Percentiles rank a stretch among this genome's conserved stretches.
phyloP scores from a whole-genome alignment of 1,139 yeast species.

The Meyerozyma carpophila region DNA sequence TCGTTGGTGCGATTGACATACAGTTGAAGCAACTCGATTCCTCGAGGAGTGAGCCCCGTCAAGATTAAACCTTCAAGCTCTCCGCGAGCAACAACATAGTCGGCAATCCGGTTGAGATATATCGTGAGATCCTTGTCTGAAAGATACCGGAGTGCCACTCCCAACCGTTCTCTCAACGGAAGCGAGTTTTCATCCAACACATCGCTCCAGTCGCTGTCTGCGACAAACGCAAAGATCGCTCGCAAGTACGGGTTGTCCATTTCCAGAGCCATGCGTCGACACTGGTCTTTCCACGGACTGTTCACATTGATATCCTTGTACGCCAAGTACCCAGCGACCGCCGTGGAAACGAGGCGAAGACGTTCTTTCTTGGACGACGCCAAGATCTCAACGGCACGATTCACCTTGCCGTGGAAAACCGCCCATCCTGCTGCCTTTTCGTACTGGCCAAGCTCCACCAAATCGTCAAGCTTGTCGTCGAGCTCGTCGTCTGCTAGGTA shows the following conservation, averaged over 20 bases:
- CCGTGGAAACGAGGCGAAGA: constrained; percentile 79
- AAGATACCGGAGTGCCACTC: constrained; percentile 82
- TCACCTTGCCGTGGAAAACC: constrained; percentile 85
- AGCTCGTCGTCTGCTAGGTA: constrained; percentile 73
- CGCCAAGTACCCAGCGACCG: constrained; percentile 88
- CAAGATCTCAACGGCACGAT: constrained; percentile 71
- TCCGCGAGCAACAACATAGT: constrained; percentile 68
- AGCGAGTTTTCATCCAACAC: constrained; percentile 85
- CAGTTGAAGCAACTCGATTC: constrained; percentile 76
- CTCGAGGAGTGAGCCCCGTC: constrained; percentile 84
- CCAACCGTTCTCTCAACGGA: constrained; percentile 82
- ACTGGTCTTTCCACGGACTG: constrained; percentile 90
- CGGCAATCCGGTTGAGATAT: constrained; percentile 65
- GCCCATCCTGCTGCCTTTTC: constrained; percentile 99
- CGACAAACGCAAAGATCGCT: constrained; percentile 88
- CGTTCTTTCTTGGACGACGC: constrained; percentile 56
- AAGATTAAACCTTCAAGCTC: constrained; percentile 86
- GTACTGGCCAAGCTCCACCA: constrained; percentile 55
- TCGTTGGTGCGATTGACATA: constrained; percentile 89
- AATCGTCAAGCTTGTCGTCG: constrained; percentile 57
- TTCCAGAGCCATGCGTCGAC: constrained; percentile 81
- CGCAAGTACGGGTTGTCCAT: constrained; percentile 84
- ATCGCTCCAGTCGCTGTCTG: constrained; percentile 96
- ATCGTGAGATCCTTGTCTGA: constrained; percentile 70
- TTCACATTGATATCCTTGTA: constrained; percentile 59